Evolutionary conservation across 345 rosid genomes (phyloP).

Genomic region (Brassica napus): Da-Ae NC_063442.1:28815001-28815500

Average conservation of each 20-base stretch:
- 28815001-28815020: slow-evolving; percentile 48
- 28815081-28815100: slow-evolving; percentile 98
- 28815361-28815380: slow-evolving; percentile 78
- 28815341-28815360: slow-evolving; percentile 88
- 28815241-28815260: slow-evolving; percentile 82
- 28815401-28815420: slow-evolving; percentile 82
- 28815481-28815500: slow-evolving; percentile 59
- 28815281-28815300: slow-evolving; percentile 74
- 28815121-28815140: slow-evolving; percentile 46
- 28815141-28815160: too few species aligned
- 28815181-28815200: slow-evolving; percentile 75
- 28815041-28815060: slow-evolving; percentile 94
- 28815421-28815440: background rate
- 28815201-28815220: slow-evolving; percentile 95
- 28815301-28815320: slow-evolving; percentile 59
- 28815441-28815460: background rate
- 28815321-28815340: slow-evolving; percentile 98
- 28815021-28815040: slow-evolving; percentile 76
- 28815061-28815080: slow-evolving; percentile 79
- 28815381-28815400: slow-evolving; percentile 79
- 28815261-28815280: slow-evolving; percentile 74
- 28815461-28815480: background rate
- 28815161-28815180: background rate
- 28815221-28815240: slow-evolving; percentile 87
- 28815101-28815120: slow-evolving; percentile 94